phyloP scores from a whole-genome alignment of 176 grass and related monocot genomes.

The Rhynchospora pubera region DNA sequence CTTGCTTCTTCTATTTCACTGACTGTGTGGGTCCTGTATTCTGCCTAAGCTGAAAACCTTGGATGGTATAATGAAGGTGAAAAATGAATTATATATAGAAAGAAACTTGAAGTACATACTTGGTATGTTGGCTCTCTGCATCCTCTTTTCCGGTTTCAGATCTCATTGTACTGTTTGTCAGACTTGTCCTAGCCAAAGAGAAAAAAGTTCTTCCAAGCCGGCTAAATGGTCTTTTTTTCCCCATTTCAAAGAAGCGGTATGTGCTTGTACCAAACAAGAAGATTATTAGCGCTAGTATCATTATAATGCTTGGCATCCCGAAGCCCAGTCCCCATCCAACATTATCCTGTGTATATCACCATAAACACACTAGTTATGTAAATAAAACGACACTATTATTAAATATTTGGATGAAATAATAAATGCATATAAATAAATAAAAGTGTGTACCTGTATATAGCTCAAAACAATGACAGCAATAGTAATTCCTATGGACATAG shows the following conservation, averaged over 20 bases:
- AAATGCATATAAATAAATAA: neutral
- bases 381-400: neutral
- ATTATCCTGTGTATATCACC: neutral
- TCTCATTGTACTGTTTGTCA: neutral
- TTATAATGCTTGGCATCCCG: constrained; percentile 4
- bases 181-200: neutral
- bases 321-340: constrained; percentile 14
- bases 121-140: neutral
- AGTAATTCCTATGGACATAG: constrained; percentile 6
- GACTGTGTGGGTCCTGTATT: neutral
- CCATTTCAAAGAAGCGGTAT: constrained; percentile 15
- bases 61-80: neutral
- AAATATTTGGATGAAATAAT: neutral
- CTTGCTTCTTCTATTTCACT: too few species aligned
- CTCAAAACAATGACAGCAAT: constrained; percentile 7
- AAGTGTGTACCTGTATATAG: neutral
- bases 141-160: neutral
- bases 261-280: constrained; percentile 18
- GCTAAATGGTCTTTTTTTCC: neutral
- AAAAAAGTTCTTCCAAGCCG: neutral
- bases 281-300: constrained; percentile 8
- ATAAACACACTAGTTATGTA: neutral
- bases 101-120: neutral
- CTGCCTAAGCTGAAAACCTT: neutral
- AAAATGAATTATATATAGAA: neutral